Percentiles rank a stretch among this genome's conserved stretches.
These are phyloP conservation scores for Entoloma clypeatum DNA, from an alignment of 1,284 basidiomycete species.

Conservation along the genomic window DNA sequence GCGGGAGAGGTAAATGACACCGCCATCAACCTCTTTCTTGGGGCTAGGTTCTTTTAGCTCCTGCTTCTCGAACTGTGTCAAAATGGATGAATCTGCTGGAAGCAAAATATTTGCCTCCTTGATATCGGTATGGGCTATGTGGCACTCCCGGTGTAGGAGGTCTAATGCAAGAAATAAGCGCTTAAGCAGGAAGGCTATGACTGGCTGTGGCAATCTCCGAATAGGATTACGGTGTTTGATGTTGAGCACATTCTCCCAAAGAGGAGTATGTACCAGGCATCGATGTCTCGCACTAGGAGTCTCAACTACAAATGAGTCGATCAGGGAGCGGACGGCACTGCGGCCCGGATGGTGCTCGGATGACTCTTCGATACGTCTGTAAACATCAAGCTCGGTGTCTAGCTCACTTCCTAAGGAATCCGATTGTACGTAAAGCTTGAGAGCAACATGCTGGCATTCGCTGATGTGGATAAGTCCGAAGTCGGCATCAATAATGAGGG, in stretches of 20 bases:
- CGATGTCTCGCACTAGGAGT: conserved; percentile 12
- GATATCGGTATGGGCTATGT: conserved; percentile 11
- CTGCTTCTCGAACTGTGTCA: not conserved
- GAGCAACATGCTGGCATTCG: conserved; percentile 17
- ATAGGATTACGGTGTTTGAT: no score
- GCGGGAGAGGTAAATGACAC: conserved; percentile 6
- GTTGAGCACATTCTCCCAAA: conserved; percentile 11
- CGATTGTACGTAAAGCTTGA: conserved; percentile 19
- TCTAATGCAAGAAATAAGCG: not conserved
- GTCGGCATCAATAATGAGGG: not conserved
- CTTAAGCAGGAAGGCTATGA: no score
- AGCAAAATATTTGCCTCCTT: conserved; percentile 10
- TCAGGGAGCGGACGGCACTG: conserved; percentile 5
- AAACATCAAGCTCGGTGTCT: conserved; percentile 15
- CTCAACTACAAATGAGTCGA: conserved; percentile 12
- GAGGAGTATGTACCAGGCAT: conserved; percentile 19
- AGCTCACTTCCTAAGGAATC: conserved; percentile 2
- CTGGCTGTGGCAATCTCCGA: no score
- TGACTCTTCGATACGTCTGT: conserved; percentile 8
- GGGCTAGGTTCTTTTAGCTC: not conserved
- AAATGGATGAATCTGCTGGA: conserved; percentile 11
- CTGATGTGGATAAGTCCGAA: conserved; percentile 9
- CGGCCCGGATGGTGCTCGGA: not conserved
- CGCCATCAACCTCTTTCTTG: conserved; percentile 1
- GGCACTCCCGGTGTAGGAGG: conserved; percentile 2